These are phyloP conservation scores for Lentinus tigrinus DNA, from an alignment of 768 basidiomycete genomes.

Conservation along the genomic window DNA sequence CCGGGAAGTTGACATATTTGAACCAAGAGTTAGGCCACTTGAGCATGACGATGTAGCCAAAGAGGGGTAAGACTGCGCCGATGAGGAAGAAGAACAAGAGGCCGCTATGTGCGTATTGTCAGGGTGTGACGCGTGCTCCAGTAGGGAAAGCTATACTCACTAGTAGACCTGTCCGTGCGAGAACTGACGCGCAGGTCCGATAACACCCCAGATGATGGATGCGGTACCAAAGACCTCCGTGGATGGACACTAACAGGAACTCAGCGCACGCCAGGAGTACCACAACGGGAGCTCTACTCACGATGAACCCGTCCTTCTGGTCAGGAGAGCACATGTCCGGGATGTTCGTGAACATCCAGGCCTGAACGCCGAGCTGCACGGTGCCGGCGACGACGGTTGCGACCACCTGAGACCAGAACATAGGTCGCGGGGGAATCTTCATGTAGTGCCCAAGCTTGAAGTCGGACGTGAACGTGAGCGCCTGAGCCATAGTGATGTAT, in stretches of 20 bases:
- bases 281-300: constrained; percentile 9
- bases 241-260: constrained; percentile 47
- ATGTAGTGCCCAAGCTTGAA: constrained; percentile 79
- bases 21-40: constrained; percentile 61
- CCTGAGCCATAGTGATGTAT: constrained; percentile 64
- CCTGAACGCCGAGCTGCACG: constrained; percentile 62
- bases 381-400: constrained; percentile 60
- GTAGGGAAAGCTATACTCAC: no score
- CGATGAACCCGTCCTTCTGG: constrained; percentile 61
- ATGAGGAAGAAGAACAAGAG: constrained; percentile 46
- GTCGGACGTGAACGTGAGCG: constrained; percentile 68
- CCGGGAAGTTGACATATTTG: constrained; percentile 38
- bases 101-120: constrained; percentile 10
- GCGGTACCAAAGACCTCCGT: constrained; percentile 61
- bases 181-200: constrained; percentile 40
- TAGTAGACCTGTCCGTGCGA: constrained; percentile 36
- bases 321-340: constrained; percentile 51
- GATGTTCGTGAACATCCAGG: constrained; percentile 69
- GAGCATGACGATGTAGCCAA: constrained; percentile 44
- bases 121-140: no score
- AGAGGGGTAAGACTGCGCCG: constrained; percentile 38
- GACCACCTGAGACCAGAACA: constrained; percentile 53
- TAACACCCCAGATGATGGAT: constrained; percentile 45
- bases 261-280: background rate
- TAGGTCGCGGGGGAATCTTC: constrained; percentile 54